Conservation (phyloP, 73 alveolate species). For the Effrenium voratum region DNA sequence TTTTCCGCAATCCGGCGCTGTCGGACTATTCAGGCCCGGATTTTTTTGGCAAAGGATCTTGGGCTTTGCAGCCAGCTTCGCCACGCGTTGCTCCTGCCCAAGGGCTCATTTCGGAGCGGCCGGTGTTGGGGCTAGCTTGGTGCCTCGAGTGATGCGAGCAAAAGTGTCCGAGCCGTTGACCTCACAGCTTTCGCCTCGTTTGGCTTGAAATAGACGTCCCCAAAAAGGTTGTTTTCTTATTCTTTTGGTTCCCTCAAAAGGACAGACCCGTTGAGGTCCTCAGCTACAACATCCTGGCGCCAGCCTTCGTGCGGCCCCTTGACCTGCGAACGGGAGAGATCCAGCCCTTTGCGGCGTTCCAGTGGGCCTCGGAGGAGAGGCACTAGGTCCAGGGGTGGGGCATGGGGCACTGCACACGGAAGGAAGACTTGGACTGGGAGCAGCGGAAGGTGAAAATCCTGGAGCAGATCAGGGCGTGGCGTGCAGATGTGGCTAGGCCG, state of each 20-base stretch:
- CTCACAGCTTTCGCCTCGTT: no score
- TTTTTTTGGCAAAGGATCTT: no score
- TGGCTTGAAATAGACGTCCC: no score
- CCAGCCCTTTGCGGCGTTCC: slow-evolving; percentile 77
- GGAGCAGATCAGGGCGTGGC: slow-evolving; percentile 41
- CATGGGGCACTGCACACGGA: background rate
- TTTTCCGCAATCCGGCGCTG: background rate
- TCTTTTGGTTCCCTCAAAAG: background rate
- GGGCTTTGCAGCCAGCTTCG: no score
- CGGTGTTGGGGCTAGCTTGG: no score
- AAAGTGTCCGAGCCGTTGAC: no score
- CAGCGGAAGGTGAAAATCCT: slow-evolving; percentile 20
- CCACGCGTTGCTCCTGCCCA: no score
- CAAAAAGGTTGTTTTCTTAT: no score
- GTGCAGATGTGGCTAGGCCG: slow-evolving; percentile 30
- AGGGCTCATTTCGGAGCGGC: no score
- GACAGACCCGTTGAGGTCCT: slow-evolving; percentile 9
- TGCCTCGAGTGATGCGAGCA: no score
- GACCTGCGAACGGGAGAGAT: slow-evolving; percentile 81
- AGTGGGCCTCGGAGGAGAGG: slow-evolving; percentile 78
- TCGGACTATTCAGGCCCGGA: no score
- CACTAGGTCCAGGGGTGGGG: background rate
- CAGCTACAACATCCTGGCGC: slow-evolving; percentile 91
- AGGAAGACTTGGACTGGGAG: slow-evolving; percentile 85
- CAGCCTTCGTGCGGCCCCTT: slow-evolving; percentile 79